phyloP scores from a whole-genome alignment of 2,329 filamentous ascomycete genomes.

The Diaporthe caulivora region DNA sequence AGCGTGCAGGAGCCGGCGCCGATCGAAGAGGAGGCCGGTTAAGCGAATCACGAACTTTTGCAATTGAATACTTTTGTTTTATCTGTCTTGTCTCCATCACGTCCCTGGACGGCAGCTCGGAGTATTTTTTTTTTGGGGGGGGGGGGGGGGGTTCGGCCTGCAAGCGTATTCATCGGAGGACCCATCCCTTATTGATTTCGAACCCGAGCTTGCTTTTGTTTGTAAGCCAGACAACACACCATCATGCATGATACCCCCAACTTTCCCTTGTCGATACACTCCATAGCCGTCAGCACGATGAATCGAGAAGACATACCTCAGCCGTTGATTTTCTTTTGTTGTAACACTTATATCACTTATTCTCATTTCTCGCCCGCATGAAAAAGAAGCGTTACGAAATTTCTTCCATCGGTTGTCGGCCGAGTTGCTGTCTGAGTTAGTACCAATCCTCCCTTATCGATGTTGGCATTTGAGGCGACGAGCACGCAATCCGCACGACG shows the following conservation, averaged over 20 bases:
- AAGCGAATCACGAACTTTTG: conserved; percentile 10
- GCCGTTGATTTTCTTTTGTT: not conserved
- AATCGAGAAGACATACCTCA: conserved; percentile 5
- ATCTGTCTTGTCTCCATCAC: not conserved
- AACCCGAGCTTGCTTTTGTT: not conserved
- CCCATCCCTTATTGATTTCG: conserved; percentile 10
- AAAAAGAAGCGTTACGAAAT: not conserved
- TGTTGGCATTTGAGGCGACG: conserved; percentile 34
- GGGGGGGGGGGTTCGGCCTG: no score
- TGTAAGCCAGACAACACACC: conserved; percentile 13
- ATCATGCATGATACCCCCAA: conserved; percentile 38
- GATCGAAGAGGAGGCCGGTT: conserved; percentile 14
- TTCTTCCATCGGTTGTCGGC: not conserved
- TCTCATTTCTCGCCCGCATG: not conserved
- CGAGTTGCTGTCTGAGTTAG: conserved; percentile 24
- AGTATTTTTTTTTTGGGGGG: conserved; percentile 7
- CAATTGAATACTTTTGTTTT: conserved; percentile 1
- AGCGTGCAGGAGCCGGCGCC: not conserved
- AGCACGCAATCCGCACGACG: conserved; percentile 37
- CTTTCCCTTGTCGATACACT: conserved; percentile 29
- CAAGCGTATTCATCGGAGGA: conserved; percentile 11
- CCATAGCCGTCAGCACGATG: conserved; percentile 30
- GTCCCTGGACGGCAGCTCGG: not conserved
- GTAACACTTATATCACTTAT: not conserved
- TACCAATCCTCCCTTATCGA: conserved; percentile 32